These are phyloP conservation scores for Phytophthora constricta DNA, from an alignment of 352 stramenopile genomes.

Conservation along the genomic window DNA sequence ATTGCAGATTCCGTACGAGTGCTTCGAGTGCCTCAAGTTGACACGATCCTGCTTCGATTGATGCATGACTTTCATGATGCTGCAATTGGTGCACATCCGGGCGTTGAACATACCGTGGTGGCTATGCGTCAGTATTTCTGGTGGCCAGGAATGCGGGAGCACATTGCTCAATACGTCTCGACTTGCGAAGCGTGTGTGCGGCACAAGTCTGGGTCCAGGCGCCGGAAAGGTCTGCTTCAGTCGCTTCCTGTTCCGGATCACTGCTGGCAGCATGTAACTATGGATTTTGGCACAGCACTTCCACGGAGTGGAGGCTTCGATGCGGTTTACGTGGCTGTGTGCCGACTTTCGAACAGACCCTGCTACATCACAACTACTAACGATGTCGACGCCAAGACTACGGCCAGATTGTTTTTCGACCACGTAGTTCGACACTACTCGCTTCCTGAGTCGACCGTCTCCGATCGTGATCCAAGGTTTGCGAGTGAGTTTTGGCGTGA, in stretches of 20 bases:
- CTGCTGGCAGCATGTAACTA: too few species aligned
- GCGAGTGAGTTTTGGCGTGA: conserved; percentile 10
- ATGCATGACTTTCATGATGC: conserved; percentile 17
- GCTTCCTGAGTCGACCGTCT: conserved; percentile 1
- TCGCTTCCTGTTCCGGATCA: too few species aligned
- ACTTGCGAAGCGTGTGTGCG: too few species aligned
- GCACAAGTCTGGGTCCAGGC: too few species aligned
- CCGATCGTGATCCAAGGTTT: conserved; percentile 10
- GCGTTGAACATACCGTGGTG: conserved; percentile 1
- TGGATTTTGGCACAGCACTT: conserved; percentile 10
- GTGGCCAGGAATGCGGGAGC: too few species aligned
- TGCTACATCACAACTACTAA: conserved; percentile 11
- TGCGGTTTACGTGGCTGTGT: conserved; percentile 6
- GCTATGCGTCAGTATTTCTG: too few species aligned
- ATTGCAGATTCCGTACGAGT: background rate
- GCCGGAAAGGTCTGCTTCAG: too few species aligned
- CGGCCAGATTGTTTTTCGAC: conserved; percentile 10
- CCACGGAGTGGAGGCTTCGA: conserved; percentile 3
- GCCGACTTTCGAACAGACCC: conserved; percentile 1
- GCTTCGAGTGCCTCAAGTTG: background rate
- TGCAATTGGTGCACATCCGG: background rate
- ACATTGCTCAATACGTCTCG: too few species aligned
- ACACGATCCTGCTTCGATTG: conserved; percentile 3
- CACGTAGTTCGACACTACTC: conserved; percentile 8
- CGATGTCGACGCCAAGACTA: conserved; percentile 7